Evolutionary conservation across 2,329 filamentous ascomycete genomes (phyloP), one percentile per base, ranked within the genome.

Genomic region (Dactylella cylindrospora): DNA sequence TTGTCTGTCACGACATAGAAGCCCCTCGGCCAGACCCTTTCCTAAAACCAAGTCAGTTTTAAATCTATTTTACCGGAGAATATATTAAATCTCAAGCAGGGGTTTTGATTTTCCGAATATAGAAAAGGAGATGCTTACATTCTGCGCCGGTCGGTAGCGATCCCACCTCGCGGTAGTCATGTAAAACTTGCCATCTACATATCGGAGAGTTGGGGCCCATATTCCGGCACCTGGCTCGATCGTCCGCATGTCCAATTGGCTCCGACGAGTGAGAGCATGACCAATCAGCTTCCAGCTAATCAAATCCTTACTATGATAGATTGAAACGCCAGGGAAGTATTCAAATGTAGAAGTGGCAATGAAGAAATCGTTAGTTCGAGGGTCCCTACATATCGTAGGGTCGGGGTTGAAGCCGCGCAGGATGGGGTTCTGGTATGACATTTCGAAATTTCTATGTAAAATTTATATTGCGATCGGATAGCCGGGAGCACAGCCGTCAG

Each of bases 321-420:
- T 80, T 15, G 80, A 78, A n/a, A 78, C 77, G 5, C 80, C 80
- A 0, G 81, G 81, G 64, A 81, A 83, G 69, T 77, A 81, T 69
- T 84, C 81, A 57, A 84, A 84, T 0, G 80, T 81, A 0, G 81
- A 84, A 4, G 80, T 84, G 29, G 78, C 78, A 26, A 84, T 75
- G 69, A 80, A 84, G 68, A 79, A 84, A 66, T 79, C 76, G 39
- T 74, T 67, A 22, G 79, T 76, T 3, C 78, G 73, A 7, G 79
- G 66, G 44, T 61, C 55, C 47, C 47, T 61, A 53, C 55, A 61
- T 28, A 80, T 75, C 0, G 80, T 82, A 0, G 82, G 81, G 65
- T 84, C 82, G 3, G 81, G 80, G 54, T 84, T 83, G 73, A 83
- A 84, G 25, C 81, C 81, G 3, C 75, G 74, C 35, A 84, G 73